phyloP scores from a whole-genome alignment of 805 yeast species.

The Starmerella apis region DNA sequence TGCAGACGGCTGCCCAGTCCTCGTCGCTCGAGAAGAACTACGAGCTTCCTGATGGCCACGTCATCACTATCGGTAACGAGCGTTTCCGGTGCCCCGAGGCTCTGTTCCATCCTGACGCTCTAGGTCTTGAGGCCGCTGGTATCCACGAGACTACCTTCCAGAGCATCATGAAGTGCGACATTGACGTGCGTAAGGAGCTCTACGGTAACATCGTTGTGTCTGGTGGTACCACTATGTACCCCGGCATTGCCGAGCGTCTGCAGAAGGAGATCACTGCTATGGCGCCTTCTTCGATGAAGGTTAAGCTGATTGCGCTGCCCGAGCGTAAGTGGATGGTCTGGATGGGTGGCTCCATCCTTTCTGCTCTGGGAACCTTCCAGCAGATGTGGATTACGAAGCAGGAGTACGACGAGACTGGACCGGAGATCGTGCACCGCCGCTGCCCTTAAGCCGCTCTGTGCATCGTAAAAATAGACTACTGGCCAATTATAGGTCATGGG shows the following conservation, averaged over 20 bases:
- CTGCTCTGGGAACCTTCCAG: constrained; percentile 98
- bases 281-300: constrained; percentile 99
- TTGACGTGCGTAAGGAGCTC: constrained; percentile 97
- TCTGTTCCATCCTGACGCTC: constrained; percentile 93
- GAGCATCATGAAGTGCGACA: constrained; percentile 97
- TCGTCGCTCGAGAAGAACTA: constrained; percentile 97
- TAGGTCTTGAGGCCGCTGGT: constrained; percentile 92
- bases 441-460: constrained; percentile 53
- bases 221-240: constrained; percentile 99
- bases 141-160: constrained; percentile 94
- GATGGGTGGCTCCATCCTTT: constrained; percentile 99
- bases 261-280: constrained; percentile 99
- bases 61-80: constrained; percentile 98
- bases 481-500: background rate
- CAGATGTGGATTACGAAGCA: constrained; percentile 99
- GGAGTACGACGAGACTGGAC: constrained; percentile 99
- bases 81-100: constrained; percentile 99
- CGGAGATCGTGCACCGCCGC: constrained; percentile 95
- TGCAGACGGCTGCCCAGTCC: constrained; percentile 97
- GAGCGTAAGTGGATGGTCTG: constrained; percentile 99
- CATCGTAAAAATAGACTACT: constrained; percentile 6
- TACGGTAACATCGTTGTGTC: constrained; percentile 99
- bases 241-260: constrained; percentile 99
- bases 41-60: constrained; percentile 99
- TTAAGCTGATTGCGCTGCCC: constrained; percentile 98